Evolutionary conservation across 192 early-diverging fungal genomes (phyloP).

Genomic region (Anaeromyces robustus): DNA sequence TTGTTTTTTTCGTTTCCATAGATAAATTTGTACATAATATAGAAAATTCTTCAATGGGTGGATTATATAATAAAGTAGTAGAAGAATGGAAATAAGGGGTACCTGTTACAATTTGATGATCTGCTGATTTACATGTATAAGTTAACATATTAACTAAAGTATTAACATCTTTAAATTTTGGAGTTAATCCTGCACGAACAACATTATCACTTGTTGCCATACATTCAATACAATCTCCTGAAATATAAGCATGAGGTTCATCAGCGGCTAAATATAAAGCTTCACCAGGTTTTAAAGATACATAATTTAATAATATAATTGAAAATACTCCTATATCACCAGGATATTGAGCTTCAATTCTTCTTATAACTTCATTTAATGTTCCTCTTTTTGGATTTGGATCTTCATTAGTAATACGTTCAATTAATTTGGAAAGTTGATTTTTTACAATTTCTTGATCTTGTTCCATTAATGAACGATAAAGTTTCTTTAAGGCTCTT

Average conservation of each 20-base stretch:
- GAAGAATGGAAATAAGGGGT: conserved; percentile 20
- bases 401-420: conserved; percentile 15
- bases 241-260: conserved; percentile 92
- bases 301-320: conserved; percentile 77
- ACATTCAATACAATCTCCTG: conserved; percentile 91
- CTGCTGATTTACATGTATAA: conserved; percentile 65
- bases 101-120: conserved; percentile 62
- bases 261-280: conserved; percentile 91
- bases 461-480: conserved; percentile 42
- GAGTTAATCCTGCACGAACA: conserved; percentile 88
- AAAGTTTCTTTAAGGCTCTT: conserved; percentile 33
- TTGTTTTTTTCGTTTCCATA: conserved; percentile 8
- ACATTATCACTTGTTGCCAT: conserved; percentile 98
- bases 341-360: conserved; percentile 71
- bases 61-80: conserved; percentile 68
- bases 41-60: conserved; percentile 91
- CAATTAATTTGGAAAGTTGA: conserved; percentile 37
- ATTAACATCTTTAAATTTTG: conserved; percentile 90
- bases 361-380: conserved; percentile 47
- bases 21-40: conserved; percentile 49
- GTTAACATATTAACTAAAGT: conserved; percentile 85
- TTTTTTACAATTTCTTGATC: conserved; percentile 20
- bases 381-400: not conserved
- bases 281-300: conserved; percentile 63
- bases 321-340: conserved; percentile 78